Evolutionary conservation across 495 filamentous ascomycete genomes (phyloP).

Genomic region (Articulospora tetracladia): DNA sequence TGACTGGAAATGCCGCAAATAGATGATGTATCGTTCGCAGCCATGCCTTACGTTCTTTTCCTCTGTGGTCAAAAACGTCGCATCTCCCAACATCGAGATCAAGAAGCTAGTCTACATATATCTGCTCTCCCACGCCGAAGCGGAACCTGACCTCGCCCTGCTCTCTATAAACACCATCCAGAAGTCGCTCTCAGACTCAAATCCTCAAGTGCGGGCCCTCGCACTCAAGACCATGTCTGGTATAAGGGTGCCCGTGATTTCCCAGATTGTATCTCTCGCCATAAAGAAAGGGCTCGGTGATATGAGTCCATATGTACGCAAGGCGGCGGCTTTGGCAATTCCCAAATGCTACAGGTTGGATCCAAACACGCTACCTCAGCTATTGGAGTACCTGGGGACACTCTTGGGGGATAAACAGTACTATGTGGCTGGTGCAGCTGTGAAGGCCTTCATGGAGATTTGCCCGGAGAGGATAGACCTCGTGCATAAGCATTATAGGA

Average conservation of each 20-base stretch:
- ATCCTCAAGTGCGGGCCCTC: constrained; percentile 84
- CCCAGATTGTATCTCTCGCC: constrained; percentile 92
- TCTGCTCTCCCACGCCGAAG: constrained; percentile 90
- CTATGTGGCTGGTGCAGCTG: constrained; percentile 89
- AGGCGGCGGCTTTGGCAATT: constrained; percentile 90
- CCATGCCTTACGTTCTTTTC: constrained; percentile 87
- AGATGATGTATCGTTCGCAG: constrained; percentile 92
- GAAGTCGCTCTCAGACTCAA: constrained; percentile 89
- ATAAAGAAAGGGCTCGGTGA: constrained; percentile 90
- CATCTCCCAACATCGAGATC: constrained; percentile 84
- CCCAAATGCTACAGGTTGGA: constrained; percentile 97
- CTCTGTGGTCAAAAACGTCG: constrained; percentile 93
- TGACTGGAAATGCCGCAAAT: not conserved
- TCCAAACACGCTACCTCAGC: constrained; percentile 75
- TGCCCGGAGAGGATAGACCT: constrained; percentile 83
- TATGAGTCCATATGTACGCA: constrained; percentile 91
- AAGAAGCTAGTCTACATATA: constrained; percentile 99
- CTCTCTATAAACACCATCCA: constrained; percentile 98
- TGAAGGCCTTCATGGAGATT: constrained; percentile 81
- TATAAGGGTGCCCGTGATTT: constrained; percentile 95
- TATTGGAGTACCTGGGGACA: constrained; percentile 71
- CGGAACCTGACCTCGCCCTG: constrained; percentile 89
- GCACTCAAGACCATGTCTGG: constrained; percentile 93
- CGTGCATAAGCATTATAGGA: constrained; percentile 84
- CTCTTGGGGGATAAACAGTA: constrained; percentile 89